Evolutionary conservation across 2,329 filamentous ascomycete genomes (phyloP).

Genomic region (Trichoderma asperellum): DNA sequence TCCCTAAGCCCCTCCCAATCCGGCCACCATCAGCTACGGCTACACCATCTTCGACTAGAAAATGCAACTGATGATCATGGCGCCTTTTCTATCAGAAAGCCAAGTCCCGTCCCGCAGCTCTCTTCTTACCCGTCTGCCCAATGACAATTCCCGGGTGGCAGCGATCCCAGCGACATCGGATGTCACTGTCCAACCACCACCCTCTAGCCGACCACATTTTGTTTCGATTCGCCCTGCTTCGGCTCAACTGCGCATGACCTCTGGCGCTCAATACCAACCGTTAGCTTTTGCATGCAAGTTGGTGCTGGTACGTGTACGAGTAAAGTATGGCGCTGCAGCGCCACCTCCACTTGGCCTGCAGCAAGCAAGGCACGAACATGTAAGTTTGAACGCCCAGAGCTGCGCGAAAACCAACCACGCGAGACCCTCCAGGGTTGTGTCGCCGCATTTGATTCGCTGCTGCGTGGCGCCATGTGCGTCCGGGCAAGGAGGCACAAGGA

Average conservation of each 20-base stretch:
- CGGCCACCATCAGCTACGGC: slow-evolving; percentile 3
- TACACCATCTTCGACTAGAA: background rate
- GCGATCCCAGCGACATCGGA: slow-evolving; percentile 25
- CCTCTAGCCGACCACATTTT: slow-evolving; percentile 8
- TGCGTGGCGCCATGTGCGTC: slow-evolving; percentile 10
- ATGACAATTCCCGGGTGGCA: slow-evolving; percentile 8
- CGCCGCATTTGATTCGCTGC: slow-evolving; percentile 12
- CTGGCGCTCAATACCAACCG: background rate
- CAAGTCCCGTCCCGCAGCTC: slow-evolving; percentile 25
- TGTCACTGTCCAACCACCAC: slow-evolving; percentile 16
- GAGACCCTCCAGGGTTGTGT: background rate
- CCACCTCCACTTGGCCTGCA: slow-evolving; percentile 24
- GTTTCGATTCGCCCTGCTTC: slow-evolving; percentile 22
- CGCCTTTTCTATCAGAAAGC: background rate
- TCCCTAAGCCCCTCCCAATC: background rate
- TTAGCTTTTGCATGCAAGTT: background rate
- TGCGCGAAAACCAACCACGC: slow-evolving; percentile 1
- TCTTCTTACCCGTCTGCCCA: slow-evolving; percentile 25
- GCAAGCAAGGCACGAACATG: slow-evolving; percentile 21
- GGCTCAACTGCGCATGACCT: slow-evolving; percentile 21
- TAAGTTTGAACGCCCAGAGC: background rate
- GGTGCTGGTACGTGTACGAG: background rate
- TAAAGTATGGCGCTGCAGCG: slow-evolving; percentile 9
- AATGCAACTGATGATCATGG: slow-evolving; percentile 19
- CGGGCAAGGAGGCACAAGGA: background rate